A percentile compares a stretch with the other conserved stretches of the same genome.
Evolutionary conservation across 805 yeast species (phyloP).

Genomic region (Yarrowia sp.): DNA sequence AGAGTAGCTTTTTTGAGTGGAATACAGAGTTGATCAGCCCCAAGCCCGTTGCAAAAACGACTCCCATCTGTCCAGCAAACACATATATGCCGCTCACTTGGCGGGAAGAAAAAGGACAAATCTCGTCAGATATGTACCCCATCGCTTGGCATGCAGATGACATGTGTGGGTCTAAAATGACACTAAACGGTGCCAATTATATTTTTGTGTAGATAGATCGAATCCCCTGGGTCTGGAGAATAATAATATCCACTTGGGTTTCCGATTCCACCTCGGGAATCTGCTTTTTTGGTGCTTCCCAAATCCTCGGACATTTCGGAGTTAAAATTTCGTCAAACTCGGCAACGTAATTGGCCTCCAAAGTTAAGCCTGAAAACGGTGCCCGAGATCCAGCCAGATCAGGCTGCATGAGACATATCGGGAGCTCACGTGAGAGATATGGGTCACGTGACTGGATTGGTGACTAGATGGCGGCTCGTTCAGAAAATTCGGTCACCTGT

Average conservation of each 20-base stretch:
- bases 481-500: too few relatives aligned
- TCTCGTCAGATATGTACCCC: slow-evolving; percentile 7
- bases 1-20: too few relatives aligned
- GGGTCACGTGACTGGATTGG: too few relatives aligned
- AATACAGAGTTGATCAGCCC: not conserved
- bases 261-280: too few relatives aligned
- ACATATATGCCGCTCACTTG: not conserved
- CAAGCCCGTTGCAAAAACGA: not conserved
- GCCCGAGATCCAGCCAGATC: slow-evolving; percentile 1
- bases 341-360: not conserved
- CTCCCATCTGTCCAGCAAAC: not conserved
- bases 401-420: not conserved
- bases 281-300: too few relatives aligned
- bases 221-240: not conserved
- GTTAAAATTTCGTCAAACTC: not conserved
- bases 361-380: slow-evolving; percentile 4
- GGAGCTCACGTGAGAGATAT: not conserved
- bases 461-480: too few relatives aligned
- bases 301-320: not conserved
- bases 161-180: not conserved
- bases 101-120: too few relatives aligned
- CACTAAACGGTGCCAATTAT: not conserved
- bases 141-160: slow-evolving; percentile 12
- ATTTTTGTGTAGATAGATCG: too few relatives aligned
- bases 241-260: not conserved